These are phyloP conservation scores for Cruciata laevipes DNA, from an alignment of 257 asterid species.

Conservation along the genomic window DNA sequence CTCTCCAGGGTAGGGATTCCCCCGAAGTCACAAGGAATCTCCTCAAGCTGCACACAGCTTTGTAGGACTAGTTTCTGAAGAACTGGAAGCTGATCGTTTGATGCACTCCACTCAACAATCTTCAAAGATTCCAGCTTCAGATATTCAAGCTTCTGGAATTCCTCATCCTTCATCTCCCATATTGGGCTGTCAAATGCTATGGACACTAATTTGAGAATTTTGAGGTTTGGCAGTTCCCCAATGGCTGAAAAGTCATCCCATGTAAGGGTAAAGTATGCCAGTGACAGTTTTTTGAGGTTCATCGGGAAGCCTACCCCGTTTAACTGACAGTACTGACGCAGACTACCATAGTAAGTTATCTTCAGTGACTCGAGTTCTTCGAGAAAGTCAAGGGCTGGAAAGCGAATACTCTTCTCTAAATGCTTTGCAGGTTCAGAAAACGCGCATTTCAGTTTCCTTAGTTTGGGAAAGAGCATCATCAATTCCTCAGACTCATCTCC, in stretches of 20 bases:
- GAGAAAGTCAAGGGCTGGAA: background rate
- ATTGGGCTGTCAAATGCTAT: conserved; percentile 2
- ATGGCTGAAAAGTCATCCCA: background rate
- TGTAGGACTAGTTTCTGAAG: background rate
- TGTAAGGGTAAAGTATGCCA: conserved; percentile 2
- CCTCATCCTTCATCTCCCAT: conserved; percentile 9
- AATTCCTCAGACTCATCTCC: background rate
- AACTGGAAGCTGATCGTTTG: background rate
- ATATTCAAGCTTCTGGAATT: background rate
- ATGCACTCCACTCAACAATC: background rate
- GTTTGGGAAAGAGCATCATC: background rate
- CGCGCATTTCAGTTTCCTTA: background rate
- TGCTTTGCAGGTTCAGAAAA: background rate
- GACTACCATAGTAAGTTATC: background rate
- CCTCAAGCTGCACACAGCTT: background rate
- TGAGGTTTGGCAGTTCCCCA: background rate
- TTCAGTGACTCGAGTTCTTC: conserved; percentile 13
- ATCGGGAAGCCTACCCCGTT: conserved; percentile 6
- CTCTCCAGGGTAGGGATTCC: background rate
- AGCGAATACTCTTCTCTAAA: background rate
- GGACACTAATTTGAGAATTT: conserved; percentile 14
- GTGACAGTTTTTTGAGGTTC: conserved; percentile 9
- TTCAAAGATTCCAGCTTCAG: background rate
- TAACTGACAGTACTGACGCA: background rate
- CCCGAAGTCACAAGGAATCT: background rate